Evolutionary conservation across 163 green algal species (phyloP), one percentile per base, ranked within the genome.

Genomic region (Coccomyxa subellipsoidea): DNA sequence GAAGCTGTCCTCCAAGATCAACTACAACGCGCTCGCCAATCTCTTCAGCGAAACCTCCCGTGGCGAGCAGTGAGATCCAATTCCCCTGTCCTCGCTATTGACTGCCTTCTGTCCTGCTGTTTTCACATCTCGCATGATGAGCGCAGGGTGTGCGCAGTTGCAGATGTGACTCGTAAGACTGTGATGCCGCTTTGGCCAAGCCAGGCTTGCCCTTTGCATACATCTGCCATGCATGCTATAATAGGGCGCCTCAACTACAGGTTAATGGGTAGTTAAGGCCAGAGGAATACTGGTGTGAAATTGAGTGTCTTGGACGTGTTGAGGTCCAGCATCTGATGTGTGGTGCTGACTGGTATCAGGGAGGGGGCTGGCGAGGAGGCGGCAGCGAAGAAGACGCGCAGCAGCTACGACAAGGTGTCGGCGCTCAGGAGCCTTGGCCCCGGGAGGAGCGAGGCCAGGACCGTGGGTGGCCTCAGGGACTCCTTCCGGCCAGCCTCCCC

Each of bases 1-100:
- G 78, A 86, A 90, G 80, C 83, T 92, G 53, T 86, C 71, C 80
- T 87, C 59, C 84, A 93, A 93, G 54, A 91, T 93, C 83, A 91
- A 93, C 80, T 91, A 91, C 84, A 79, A 85, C 7, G 84, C 81
- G 0, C 81, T 93, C 78, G 84, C 82, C 1, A 76, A 88, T 39
- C 82, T 93, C 37, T 91, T 93, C 82, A 81, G 72, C 4, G 84
- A 59, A 8, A 59, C 47, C 23, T 59, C 47, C 47, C 47, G 5
- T 18, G 23, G 47, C 47, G 47, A 59, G 15, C 47, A 59, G 47
- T 59, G 47, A 59, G 47, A 59, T 18, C 1, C 47, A 59, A 5
- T 7, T 59, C 47, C 23, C 47, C 47, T 59, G 47, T 12, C 47
- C 47, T 59, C 5, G 15, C 47, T 59, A 1, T 7, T 2, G 23